These are phyloP conservation scores for Skeletonema potamos DNA, from an alignment of 108 stramenopile genomes.

Conservation along the genomic window DNA sequence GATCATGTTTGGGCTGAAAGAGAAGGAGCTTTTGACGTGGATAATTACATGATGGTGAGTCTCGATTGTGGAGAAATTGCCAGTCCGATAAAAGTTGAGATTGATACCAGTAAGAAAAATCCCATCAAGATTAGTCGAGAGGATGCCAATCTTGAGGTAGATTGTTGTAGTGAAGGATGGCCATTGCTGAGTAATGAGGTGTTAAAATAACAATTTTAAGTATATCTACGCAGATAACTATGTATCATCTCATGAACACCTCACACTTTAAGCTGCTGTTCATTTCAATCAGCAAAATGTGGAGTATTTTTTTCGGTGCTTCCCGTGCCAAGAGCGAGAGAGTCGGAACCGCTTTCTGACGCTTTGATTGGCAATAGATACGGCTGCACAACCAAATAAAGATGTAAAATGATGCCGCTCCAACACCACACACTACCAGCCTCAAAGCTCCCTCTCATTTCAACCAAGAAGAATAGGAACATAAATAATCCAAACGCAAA, in stretches of 20 bases:
- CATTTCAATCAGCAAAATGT: not conserved
- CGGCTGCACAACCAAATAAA: constrained; percentile 1
- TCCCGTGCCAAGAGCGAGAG: not conserved
- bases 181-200: not conserved
- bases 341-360: not conserved
- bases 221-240: not conserved
- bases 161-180: not conserved
- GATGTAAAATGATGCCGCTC: not conserved
- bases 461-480: not conserved
- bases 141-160: not conserved
- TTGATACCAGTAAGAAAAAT: constrained; percentile 4
- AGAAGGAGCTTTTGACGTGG: constrained; percentile 7
- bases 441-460: constrained; percentile 1
- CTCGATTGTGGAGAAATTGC: constrained; percentile 12
- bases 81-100: constrained; percentile 6
- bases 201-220: no score
- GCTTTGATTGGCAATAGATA: not conserved
- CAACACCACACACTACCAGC: constrained; percentile 9
- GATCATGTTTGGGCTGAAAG: constrained; percentile 23
- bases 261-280: not conserved
- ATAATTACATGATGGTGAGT: constrained; percentile 14
- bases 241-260: not conserved
- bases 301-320: not conserved
- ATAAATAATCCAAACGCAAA: not conserved
- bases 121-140: constrained; percentile 2